Conservation (phyloP, 2,329 filamentous ascomycete species). For the Diaporthe australafricana region DNA sequence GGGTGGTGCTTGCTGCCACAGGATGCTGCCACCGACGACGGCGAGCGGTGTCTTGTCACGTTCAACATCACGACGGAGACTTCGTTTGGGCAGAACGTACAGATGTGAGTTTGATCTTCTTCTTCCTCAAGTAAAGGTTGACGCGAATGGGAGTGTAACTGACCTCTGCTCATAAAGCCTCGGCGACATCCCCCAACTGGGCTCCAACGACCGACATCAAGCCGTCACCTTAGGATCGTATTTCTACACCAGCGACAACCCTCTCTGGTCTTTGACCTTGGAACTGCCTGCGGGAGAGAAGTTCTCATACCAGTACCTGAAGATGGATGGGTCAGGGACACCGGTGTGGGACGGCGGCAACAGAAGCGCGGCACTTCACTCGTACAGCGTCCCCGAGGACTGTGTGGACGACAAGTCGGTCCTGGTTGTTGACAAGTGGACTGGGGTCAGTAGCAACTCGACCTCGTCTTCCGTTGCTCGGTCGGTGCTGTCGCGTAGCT, state of each 20-base stretch:
- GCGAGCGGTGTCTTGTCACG: neutral
- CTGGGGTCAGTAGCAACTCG: neutral
- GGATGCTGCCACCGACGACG: neutral
- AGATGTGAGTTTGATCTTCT: neutral
- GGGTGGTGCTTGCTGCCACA: neutral
- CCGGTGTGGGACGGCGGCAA: neutral
- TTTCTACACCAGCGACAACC: neutral
- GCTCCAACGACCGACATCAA: neutral
- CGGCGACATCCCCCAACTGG: neutral
- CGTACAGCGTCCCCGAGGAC: neutral
- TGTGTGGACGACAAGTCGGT: neutral
- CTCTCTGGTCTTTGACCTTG: neutral
- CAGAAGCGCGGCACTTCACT: neutral
- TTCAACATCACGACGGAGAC: neutral
- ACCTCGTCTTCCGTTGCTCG: neutral
- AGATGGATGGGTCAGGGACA: neutral
- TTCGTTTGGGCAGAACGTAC: neutral
- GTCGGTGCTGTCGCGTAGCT: neutral
- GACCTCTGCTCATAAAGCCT: neutral
- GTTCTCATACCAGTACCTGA: slow-evolving; percentile 1
- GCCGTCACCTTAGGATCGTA: slow-evolving; percentile 11
- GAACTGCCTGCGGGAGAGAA: neutral
- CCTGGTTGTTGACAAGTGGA: neutral
- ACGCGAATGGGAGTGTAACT: neutral
- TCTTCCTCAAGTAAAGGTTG: fast-evolving